Percentiles rank a stretch among this genome's conserved stretches.
These are phyloP conservation scores for Linnemannia hyalina DNA, from an alignment of 192 early-diverging fungal species.

Conservation along the genomic window DNA sequence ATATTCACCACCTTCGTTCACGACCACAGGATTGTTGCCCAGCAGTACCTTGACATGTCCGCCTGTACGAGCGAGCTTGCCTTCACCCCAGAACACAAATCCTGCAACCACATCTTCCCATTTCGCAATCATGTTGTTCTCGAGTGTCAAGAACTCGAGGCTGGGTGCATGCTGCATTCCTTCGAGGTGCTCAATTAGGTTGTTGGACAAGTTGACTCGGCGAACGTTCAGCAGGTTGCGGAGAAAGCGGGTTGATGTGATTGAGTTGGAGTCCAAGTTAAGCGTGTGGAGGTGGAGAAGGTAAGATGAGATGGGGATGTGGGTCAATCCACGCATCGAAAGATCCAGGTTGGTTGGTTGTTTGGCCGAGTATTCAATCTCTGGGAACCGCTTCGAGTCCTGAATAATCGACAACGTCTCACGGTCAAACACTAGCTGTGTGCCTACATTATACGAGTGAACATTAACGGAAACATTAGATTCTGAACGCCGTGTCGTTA, in stretches of 20 bases:
- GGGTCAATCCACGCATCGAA: constrained; percentile 51
- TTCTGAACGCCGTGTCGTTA: neutral
- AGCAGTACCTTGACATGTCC: constrained; percentile 40
- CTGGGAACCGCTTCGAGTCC: constrained; percentile 36
- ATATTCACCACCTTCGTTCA: constrained; percentile 54
- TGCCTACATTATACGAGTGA: neutral
- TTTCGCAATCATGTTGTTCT: constrained; percentile 47
- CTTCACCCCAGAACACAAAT: constrained; percentile 53
- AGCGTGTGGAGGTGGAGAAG: constrained; percentile 42
- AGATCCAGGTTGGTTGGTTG: constrained; percentile 31
- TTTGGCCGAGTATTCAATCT: constrained; percentile 30
- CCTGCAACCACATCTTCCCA: constrained; percentile 54
- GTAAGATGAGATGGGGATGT: constrained; percentile 48
- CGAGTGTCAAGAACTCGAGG: constrained; percentile 34
- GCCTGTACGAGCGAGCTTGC: constrained; percentile 41
- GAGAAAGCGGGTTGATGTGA: constrained; percentile 48
- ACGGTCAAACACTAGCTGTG: constrained; percentile 52
- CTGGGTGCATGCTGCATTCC: constrained; percentile 48
- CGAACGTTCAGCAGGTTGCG: constrained; percentile 43
- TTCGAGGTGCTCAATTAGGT: constrained; percentile 48
- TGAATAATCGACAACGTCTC: constrained; percentile 40
- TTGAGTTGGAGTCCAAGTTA: constrained; percentile 48
- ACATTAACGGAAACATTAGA: neutral
- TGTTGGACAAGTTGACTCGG: constrained; percentile 45
- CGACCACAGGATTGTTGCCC: constrained; percentile 34